These are phyloP conservation scores for Metschnikowia kunwiensis DNA, from an alignment of 805 yeast genomes.

Conservation along the genomic window DNA sequence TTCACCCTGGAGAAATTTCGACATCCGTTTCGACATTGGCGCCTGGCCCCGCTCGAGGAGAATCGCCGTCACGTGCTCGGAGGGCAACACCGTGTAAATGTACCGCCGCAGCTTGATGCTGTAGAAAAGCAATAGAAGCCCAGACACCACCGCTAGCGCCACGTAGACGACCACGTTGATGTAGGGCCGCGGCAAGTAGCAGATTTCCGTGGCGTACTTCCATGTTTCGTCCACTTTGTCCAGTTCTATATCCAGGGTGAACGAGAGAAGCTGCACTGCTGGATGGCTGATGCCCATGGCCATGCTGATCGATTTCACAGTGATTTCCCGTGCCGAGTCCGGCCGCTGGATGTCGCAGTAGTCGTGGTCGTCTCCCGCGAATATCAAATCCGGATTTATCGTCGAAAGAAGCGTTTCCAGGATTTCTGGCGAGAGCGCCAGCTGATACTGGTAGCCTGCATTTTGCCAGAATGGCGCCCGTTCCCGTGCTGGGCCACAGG, in stretches of 20 bases:
- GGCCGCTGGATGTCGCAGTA: slow-evolving; percentile 20
- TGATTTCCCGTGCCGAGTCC: slow-evolving; percentile 29
- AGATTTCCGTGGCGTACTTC: slow-evolving; percentile 37
- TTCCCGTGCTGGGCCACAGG: slow-evolving; percentile 26
- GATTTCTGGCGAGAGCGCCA: slow-evolving; percentile 19
- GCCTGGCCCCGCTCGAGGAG: slow-evolving; percentile 11
- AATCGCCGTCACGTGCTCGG: slow-evolving; percentile 14
- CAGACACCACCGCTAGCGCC: slow-evolving; percentile 32
- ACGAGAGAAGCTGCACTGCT: slow-evolving; percentile 40
- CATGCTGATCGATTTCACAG: slow-evolving; percentile 40
- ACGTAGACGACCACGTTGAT: slow-evolving; percentile 38
- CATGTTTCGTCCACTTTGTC: slow-evolving; percentile 6
- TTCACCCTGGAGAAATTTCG: slow-evolving; percentile 30
- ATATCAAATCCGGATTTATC: slow-evolving; percentile 22
- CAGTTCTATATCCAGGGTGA: no score
- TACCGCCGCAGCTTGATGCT: slow-evolving; percentile 28
- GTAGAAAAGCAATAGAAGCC: slow-evolving; percentile 27
- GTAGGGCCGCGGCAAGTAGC: slow-evolving; percentile 48
- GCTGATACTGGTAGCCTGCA: slow-evolving; percentile 28
- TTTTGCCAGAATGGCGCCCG: slow-evolving; percentile 14
- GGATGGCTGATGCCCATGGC: slow-evolving; percentile 42
- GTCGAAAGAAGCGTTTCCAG: slow-evolving; percentile 17
- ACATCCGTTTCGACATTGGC: slow-evolving; percentile 24
- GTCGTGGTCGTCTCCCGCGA: slow-evolving; percentile 30
- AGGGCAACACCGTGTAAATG: slow-evolving; percentile 29